A percentile compares a stretch with the other conserved stretches of the same genome.
Evolutionary conservation across 2,329 filamentous ascomycete genomes (phyloP).

Genomic region (Penicillium sp.): DNA sequence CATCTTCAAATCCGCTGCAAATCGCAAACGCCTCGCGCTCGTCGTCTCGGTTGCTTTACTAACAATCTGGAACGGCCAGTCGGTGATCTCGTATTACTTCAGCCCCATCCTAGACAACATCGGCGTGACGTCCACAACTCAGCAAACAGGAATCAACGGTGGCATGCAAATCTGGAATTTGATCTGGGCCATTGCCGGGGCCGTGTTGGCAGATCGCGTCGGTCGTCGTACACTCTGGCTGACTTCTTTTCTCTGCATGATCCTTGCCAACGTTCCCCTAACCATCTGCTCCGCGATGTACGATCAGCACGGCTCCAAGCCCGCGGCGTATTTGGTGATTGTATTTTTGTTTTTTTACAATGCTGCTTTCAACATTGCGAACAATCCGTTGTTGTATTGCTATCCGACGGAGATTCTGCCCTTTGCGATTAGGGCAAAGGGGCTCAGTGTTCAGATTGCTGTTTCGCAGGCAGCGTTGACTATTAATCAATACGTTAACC

Average conservation of each 20-base stretch:
- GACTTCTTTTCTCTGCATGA: background rate
- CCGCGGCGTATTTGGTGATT: background rate
- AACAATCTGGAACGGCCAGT: constrained; percentile 3
- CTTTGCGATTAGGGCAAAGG: constrained; percentile 52
- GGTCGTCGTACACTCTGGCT: background rate
- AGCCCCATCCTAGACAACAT: constrained; percentile 2
- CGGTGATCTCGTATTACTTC: constrained; percentile 6
- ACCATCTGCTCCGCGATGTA: background rate
- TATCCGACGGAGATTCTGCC: constrained; percentile 52
- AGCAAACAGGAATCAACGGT: background rate
- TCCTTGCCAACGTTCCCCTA: background rate
- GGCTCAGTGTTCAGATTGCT: constrained; percentile 47
- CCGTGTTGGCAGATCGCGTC: background rate
- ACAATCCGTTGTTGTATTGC: constrained; percentile 40
- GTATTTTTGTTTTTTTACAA: background rate
- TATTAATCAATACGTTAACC: constrained; percentile 43
- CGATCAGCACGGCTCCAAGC: background rate
- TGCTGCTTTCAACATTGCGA: constrained; percentile 34
- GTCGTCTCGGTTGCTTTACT: background rate
- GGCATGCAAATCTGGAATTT: background rate
- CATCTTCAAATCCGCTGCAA: constrained; percentile 38
- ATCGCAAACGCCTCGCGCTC: background rate
- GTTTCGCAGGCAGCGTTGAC: constrained; percentile 42
- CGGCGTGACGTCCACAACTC: constrained; percentile 4
- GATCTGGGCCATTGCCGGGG: background rate